Base-by-base conservation (phyloP, 2,329 filamentous ascomycete species). In the Orbilia javanica region DNA sequence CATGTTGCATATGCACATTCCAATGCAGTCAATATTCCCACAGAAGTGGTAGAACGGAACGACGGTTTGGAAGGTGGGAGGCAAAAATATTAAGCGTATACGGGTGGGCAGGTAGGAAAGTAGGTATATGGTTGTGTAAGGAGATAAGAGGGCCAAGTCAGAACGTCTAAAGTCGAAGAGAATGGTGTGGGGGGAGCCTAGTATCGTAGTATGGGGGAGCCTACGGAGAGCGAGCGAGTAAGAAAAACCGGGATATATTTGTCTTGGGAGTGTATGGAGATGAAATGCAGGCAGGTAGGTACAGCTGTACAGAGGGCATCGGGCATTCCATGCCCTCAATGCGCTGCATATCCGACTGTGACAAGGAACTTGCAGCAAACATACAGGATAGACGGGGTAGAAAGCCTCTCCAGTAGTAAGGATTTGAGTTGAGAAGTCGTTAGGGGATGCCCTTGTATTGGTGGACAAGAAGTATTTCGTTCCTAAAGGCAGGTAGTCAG, bases 401-500 rank as follows among this genome's bases (percentile, higher is more conserved):
- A 25, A 27, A 78, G 42, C 48, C 46, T 44, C 39, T 72, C 73
- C 74, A 78, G 72, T 72, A 65, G 53, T 25, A 72, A 72, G 66
- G 34, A 27, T 67, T 72, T 50, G 64, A 60, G 62, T 34, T 64
- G 66, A 64, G 20, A 50, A 50, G 46, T 7, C 20, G 20, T 50
- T 25, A 25, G n/a, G 18, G 42, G 74, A 63, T 31, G 55, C 63
- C 74, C 67, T 72, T 78, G 74, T 72, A 53, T 48, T 27, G 53
- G 55, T 64, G 63, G 63, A 48, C 62, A 25, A 72, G 36, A 66
- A 62, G 36, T 48, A 73, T 31, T 20, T 63, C 27, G 60, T 63
- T 71, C 44, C 73, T 71, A 70, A 64, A 36, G 62, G 67, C 63
- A 68, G 62, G 73, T 64, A 52, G 68, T 78, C 74, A 71, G 67